Conservation (phyloP, 1,284 basidiomycete genomes). For the Phaffia rhodozyma region DNA sequence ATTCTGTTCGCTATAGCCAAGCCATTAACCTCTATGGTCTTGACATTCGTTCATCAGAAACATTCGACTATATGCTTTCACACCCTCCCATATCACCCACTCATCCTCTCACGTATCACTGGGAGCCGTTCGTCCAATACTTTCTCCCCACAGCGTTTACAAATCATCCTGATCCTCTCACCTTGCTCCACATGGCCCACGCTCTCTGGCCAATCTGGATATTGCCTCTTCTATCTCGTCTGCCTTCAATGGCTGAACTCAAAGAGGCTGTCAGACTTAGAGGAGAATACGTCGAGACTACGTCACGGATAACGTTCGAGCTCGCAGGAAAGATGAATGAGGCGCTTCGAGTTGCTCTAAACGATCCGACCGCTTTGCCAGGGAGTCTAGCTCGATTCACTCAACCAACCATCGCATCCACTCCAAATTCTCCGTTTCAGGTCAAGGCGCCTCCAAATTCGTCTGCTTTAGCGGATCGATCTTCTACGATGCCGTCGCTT, state of each 20-base stretch:
- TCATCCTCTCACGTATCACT: background rate
- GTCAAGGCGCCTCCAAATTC: background rate
- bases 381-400: background rate
- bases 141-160: slow-evolving; percentile 3
- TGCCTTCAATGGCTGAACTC: background rate
- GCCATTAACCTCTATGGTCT: no score
- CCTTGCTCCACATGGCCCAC: slow-evolving; percentile 8
- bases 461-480: background rate
- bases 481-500: slow-evolving; percentile 30
- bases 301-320: background rate
- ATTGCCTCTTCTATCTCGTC: background rate
- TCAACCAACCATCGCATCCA: background rate
- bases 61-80: background rate
- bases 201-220: slow-evolving; percentile 16
- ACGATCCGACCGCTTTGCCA: slow-evolving; percentile 7
- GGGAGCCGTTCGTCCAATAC: slow-evolving; percentile 3
- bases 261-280: background rate
- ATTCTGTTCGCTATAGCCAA: background rate
- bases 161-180: slow-evolving; percentile 9
- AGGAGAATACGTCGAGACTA: background rate
- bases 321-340: background rate
- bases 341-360: slow-evolving; percentile 8
- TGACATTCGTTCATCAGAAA: background rate
- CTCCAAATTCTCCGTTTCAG: background rate
- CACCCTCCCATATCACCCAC: background rate